Conservation (phyloP, 352 stramenopile genomes). For the Saprolegnia parasitica region DNA sequence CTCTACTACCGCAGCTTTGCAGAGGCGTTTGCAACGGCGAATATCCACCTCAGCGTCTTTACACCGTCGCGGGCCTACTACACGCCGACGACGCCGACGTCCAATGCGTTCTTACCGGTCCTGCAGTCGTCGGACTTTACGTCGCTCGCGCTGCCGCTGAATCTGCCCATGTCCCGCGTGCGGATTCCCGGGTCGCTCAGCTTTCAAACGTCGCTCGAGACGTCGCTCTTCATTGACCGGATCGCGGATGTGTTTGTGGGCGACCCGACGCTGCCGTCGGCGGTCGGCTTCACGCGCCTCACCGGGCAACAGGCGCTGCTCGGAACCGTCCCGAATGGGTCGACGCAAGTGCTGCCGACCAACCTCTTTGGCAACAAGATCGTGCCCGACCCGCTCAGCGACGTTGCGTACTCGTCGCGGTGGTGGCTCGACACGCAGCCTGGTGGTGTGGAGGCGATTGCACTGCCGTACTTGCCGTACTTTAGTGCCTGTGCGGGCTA, state of each 20-base stretch:
- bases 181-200: slow-evolving; percentile 46
- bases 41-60: slow-evolving; percentile 87
- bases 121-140: slow-evolving; percentile 75
- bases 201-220: slow-evolving; percentile 71
- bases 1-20: slow-evolving; percentile 91
- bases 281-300: slow-evolving; percentile 55
- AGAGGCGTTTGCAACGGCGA: slow-evolving; percentile 60
- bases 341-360: slow-evolving; percentile 39
- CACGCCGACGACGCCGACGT: slow-evolving; percentile 46
- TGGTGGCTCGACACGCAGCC: slow-evolving; percentile 78
- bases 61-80: slow-evolving; percentile 78
- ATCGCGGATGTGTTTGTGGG: slow-evolving; percentile 90
- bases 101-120: slow-evolving; percentile 75
- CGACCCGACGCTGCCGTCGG: slow-evolving; percentile 57
- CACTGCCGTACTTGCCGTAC: slow-evolving; percentile 93
- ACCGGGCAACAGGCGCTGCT: slow-evolving; percentile 31
- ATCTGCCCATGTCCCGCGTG: slow-evolving; percentile 80
- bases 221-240: slow-evolving; percentile 83
- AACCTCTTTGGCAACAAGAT: slow-evolving; percentile 52
- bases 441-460: slow-evolving; percentile 59
- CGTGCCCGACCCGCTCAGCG: slow-evolving; percentile 39
- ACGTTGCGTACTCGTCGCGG: slow-evolving; percentile 42
- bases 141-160: slow-evolving; percentile 89
- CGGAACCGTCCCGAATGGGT: not conserved
- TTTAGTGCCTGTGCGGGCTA: slow-evolving; percentile 95